phyloP scores from a whole-genome alignment of 2,329 filamentous ascomycete species.

The Amesomyces nigricolor region DNA sequence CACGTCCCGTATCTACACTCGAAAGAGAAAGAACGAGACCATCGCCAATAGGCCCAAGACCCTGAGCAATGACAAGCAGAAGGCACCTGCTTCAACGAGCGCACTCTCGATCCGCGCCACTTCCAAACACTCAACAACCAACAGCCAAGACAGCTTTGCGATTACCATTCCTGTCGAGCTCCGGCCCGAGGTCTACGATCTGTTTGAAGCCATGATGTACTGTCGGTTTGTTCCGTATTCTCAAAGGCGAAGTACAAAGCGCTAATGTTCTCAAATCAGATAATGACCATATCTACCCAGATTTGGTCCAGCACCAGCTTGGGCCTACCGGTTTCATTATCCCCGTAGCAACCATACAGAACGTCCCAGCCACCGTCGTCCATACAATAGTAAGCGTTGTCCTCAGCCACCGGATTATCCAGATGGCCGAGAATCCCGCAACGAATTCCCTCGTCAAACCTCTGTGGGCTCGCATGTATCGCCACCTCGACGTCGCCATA shows the following conservation, averaged over 20 bases:
- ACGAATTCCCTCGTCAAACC: slow-evolving; percentile 3
- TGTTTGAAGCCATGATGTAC: slow-evolving; percentile 18
- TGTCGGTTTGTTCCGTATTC: slow-evolving; percentile 11
- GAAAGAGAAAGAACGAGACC: slow-evolving; percentile 6
- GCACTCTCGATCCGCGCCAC: background rate
- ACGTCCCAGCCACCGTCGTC: slow-evolving; percentile 9
- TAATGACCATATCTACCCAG: slow-evolving; percentile 16
- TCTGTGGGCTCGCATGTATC: slow-evolving; percentile 18
- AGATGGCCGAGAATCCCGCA: slow-evolving; percentile 3
- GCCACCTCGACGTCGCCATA: slow-evolving; percentile 19
- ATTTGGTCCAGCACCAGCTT: slow-evolving; percentile 12
- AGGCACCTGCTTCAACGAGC: background rate
- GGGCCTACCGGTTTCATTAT: slow-evolving; percentile 12
- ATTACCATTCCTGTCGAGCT: background rate
- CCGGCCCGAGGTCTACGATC: slow-evolving; percentile 16
- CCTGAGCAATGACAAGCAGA: background rate
- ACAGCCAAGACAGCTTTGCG: background rate
- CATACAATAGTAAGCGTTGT: slow-evolving; percentile 17
- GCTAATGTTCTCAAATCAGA: background rate
- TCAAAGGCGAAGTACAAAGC: background rate
- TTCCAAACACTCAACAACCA: background rate
- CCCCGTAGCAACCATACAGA: background rate
- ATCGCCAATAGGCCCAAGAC: background rate
- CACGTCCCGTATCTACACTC: slow-evolving; percentile 6
- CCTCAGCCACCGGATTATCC: slow-evolving; percentile 17